Base-by-base conservation (phyloP, 345 rosid species). In the Durio zibethinus region DNA sequence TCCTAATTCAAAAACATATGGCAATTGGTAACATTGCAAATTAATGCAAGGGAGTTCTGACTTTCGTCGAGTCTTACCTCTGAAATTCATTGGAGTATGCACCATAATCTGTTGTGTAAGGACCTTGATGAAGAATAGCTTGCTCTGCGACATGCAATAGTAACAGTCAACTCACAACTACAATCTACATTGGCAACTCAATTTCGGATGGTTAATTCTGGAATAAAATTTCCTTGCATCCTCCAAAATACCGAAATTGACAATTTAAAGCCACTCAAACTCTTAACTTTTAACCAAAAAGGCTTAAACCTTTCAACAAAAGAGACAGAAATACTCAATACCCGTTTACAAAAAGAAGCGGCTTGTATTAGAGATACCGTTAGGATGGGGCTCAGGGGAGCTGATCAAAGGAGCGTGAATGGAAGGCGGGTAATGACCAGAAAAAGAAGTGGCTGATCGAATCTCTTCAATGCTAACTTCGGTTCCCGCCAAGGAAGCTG, bases 381-480 rank as follows among this genome's bases (percentile, higher is more conserved):
- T 43, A 70, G 89, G 94, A 42, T 88, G 75, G 0, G 97, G 83
- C 52, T 92, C 92, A 0, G 99, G 93, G 8, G 94, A 79, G 43
- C 84, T 84, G 81, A 93, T 4, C 84, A 95, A 81, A 27, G 95
- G 89, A 31, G 94, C 91, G 74, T 94, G 93, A 63, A 91, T 82
- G 35, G 94, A 80, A 0, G 98, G 91, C 62, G 96, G 96, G 78
- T 92, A 92, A 64, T 53, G 79, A 78, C 83, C 87, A 35, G 96
- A 85, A 50, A 71, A 80, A 14, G 90, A 81, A 57, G 87, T 81
- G 10, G 97, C 97, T 10, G 98, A 86, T 38, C 99, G 97, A 74
- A 95, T 86, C 83, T 95, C 99, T 2, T 88, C 94, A 56, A 90
- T 89, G 86, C 97, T 95, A 70, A 93, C 92, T 60, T 90, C 94